These are phyloP conservation scores for Trichoderma sp. DNA, from an alignment of 2,329 filamentous ascomycete genomes.

Conservation along the genomic window DNA sequence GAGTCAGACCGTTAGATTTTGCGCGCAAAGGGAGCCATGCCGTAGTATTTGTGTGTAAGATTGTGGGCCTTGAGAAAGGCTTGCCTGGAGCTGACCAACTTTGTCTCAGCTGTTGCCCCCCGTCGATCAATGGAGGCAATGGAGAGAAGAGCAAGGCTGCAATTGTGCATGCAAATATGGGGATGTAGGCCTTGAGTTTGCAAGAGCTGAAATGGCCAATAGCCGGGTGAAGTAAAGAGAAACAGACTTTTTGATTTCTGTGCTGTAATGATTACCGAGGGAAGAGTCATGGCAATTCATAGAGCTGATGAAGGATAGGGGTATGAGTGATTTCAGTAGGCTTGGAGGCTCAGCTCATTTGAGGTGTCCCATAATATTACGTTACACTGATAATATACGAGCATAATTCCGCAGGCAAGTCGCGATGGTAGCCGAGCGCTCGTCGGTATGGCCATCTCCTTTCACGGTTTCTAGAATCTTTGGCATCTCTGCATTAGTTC, in stretches of 20 bases:
- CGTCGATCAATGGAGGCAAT: background rate
- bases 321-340: background rate
- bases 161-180: background rate
- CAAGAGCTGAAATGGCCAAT: background rate
- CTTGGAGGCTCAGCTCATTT: background rate
- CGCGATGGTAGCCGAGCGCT: background rate
- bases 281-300: background rate
- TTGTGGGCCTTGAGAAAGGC: background rate
- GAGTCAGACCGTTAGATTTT: background rate
- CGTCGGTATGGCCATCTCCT: background rate
- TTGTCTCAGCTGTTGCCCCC: background rate
- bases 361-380: background rate
- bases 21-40: background rate
- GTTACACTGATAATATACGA: background rate
- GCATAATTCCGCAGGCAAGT: background rate
- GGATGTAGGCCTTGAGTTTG: too few species aligned
- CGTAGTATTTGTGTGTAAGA: background rate
- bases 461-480: background rate
- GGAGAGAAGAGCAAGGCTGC: background rate
- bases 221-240: background rate
- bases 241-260: background rate
- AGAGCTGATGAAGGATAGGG: background rate
- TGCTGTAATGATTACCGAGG: background rate
- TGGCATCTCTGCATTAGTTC: background rate
- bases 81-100: background rate